A percentile compares a stretch with the other conserved stretches of the same genome.
phyloP scores from a whole-genome alignment of 257 asterid species.

The Lycium barbarum region DNA sequence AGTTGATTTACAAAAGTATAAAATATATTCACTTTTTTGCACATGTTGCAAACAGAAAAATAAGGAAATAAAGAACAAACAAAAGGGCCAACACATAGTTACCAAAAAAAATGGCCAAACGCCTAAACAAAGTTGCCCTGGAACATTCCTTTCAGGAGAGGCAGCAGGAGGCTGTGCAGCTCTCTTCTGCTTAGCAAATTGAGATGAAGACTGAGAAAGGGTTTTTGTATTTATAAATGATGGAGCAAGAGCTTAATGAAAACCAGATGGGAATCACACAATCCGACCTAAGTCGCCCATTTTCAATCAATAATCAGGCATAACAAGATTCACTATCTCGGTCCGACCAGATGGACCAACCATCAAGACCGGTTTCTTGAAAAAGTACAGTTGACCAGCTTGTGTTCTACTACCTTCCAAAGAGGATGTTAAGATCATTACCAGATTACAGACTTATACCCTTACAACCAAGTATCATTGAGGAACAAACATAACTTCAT shows the following conservation, averaged over 20 bases:
- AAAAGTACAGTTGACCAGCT: constrained; percentile 7
- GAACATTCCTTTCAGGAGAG: constrained; percentile 12
- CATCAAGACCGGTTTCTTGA: neutral
- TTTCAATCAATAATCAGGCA: constrained; percentile 13
- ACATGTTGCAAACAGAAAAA: neutral
- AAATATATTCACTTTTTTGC: neutral
- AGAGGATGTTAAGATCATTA: neutral
- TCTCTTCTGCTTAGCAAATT: neutral
- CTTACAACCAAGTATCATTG: neutral
- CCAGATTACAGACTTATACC: neutral
- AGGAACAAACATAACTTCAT: constrained; percentile 15
- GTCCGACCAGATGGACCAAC: neutral
- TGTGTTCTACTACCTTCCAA: neutral
- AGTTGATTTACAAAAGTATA: neutral
- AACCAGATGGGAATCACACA: neutral
- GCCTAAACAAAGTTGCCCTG: neutral
- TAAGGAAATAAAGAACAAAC: neutral
- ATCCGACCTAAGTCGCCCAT: neutral
- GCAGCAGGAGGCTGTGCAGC: neutral
- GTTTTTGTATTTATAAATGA: neutral
- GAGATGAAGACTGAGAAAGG: neutral
- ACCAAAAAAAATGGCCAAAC: neutral
- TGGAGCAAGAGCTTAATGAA: neutral
- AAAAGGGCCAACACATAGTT: neutral
- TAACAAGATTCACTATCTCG: neutral